Evolutionary conservation across 1,284 basidiomycete genomes (phyloP), one percentile per base, ranked within the genome.

Genomic region (Naganishia sp.): DNA sequence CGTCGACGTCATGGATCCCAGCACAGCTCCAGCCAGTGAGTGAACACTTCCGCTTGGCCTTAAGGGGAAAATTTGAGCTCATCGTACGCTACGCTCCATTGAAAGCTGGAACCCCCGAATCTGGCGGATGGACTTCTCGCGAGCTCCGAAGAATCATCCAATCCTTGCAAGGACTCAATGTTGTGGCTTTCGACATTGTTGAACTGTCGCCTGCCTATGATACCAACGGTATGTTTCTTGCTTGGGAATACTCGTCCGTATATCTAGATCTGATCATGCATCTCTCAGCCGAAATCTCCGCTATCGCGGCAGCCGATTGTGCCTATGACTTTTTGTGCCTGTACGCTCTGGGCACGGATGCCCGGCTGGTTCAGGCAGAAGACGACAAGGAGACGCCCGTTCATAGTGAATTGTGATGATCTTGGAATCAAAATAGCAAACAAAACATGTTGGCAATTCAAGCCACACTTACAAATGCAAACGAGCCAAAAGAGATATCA

Each of bases 131-230:
- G 75, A 73, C 77, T 1, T 75, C 75, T 3, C 70, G 77, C 21
- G 77, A 79, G 66, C 66, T 77, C 10, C 71, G 74, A 39, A 69
- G 68, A 43, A 75, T 79, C 64, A 64, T 79, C 4, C 73, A 75
- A 23, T 74, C 74, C 10, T 61, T 79, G 2, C 68, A 70, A 15
- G 73, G 73, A 9, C 70, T 78, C 57, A 75, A 77, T 68, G 55
- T 78, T 33, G 75, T 79, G 28, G 75, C 73, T 13, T 66, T 74
- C n/a, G 76, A 78, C 66, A 72, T 77, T 31, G 78, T 78, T 56
- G 77, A 78, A 64, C 72, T 78, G 2, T 70, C 75, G 0, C 75
- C 78, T 1, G 75, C 76, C 3, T 79, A 78, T 67, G 78, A 79
- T 69, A 75, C 76, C 5, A 74, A 79, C 55, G 74, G 72, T 70